Evolutionary conservation across 1,284 basidiomycete genomes (phyloP), one percentile per base, ranked within the genome.

Genomic region (Ganoderma sinense): DNA sequence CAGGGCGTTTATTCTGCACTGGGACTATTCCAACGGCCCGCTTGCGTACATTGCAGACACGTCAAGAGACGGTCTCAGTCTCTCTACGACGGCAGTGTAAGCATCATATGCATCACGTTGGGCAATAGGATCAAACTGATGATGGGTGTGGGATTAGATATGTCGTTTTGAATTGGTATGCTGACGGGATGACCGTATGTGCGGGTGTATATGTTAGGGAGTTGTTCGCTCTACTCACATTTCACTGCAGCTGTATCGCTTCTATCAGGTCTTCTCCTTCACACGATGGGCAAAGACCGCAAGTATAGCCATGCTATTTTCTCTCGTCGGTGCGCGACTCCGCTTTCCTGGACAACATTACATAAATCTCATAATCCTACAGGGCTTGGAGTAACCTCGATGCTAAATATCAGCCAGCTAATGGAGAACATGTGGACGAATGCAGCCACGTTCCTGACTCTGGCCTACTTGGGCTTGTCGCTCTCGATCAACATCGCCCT

Each of bases 161-260:
- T 68, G 69, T 83, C 1, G 39, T 77, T 14, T 59, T 82, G 45
- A 82, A 79, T 53, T 82, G 80, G 80, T 67, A 78, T 8, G 74
- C 77, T 2, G 82, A 82, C 63, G 76, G 75, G 20, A 67, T 81
- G 48, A 55, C 82, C 65, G 82, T 83, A 66, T 29, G 76, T 71
- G 11, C 4, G 53, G 16, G 3, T 11, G 7, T 23, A 20, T 23
- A 23, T 26, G 4, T 39, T 13, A 14, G 8, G 23, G 23, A 8
- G 6, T 29, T 26, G 16, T 20, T 41, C 39, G 23, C 5, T 13
- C 31, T 6, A 43, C 39, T 61, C 36, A 61, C 18, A n/a, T 20
- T 13, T 33, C 23, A 23, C 6, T 36, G 5, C n/a, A 81, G 80
- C 59, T 81, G 2, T 76, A 74, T 58, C 74, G 79, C 31, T 78